phyloP scores from a whole-genome alignment of 2,329 filamentous ascomycete genomes.

The Westerdykella sp. region DNA sequence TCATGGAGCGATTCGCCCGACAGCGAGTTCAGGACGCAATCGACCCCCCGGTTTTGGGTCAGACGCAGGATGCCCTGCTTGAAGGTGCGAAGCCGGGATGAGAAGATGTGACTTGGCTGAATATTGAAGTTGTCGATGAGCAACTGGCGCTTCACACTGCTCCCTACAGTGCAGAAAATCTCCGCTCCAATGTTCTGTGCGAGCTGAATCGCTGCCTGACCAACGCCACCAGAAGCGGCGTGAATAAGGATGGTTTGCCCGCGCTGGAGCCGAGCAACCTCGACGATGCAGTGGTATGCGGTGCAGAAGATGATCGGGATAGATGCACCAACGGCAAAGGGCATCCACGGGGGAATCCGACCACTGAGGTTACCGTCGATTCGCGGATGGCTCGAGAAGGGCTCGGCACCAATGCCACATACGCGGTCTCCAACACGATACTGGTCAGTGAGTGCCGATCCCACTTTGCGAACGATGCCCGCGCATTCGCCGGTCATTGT shows the following conservation, averaged over 20 bases:
- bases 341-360: too few species aligned
- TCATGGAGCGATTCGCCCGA: conserved; percentile 12
- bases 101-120: conserved; percentile 22
- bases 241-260: conserved; percentile 29
- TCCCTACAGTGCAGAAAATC: conserved; percentile 16
- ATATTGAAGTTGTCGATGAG: conserved; percentile 9
- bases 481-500: conserved; percentile 6
- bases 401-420: conserved; percentile 6
- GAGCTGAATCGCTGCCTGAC: conserved; percentile 19
- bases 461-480: conserved; percentile 9
- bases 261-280: conserved; percentile 15
- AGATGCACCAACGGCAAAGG: conserved; percentile 5
- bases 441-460: not conserved
- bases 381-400: too few species aligned
- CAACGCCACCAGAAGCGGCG: conserved; percentile 16
- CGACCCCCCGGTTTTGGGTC: conserved; percentile 23
- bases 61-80: conserved; percentile 10
- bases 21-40: conserved; percentile 26
- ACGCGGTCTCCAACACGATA: conserved; percentile 5
- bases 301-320: conserved; percentile 10
- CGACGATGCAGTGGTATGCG: conserved; percentile 16
- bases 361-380: too few species aligned
- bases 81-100: conserved; percentile 18
- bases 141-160: conserved; percentile 7
- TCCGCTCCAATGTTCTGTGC: conserved; percentile 9